Evolutionary conservation across 192 early-diverging fungal species (phyloP).

Genomic region (Coemansia reversa): DNA sequence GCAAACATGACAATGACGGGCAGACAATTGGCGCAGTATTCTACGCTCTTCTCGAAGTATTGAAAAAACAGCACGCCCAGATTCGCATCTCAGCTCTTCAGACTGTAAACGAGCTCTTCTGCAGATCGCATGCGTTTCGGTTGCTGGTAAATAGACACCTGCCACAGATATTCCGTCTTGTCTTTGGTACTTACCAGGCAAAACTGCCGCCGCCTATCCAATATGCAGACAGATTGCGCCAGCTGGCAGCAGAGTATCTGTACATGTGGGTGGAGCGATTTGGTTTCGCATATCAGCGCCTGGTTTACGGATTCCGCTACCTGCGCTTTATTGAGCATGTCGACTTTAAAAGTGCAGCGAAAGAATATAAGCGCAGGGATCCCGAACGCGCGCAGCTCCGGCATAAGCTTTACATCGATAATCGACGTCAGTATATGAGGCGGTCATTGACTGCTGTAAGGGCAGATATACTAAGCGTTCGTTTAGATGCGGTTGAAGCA

Average conservation of each 20-base stretch:
- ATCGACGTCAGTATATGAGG: conserved; percentile 29
- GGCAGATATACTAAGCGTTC: conserved; percentile 16
- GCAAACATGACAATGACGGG: conserved; percentile 14
- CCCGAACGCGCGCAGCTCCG: conserved; percentile 10
- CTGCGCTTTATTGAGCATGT: conserved; percentile 47
- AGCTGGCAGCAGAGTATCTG: conserved; percentile 51
- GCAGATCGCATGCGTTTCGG: conserved; percentile 66
- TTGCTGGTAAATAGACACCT: conserved; percentile 53
- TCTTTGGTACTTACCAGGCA: conserved; percentile 59
- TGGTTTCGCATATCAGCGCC: conserved; percentile 56
- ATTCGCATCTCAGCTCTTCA: conserved; percentile 64
- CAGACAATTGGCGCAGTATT: conserved; percentile 2
- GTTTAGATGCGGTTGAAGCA: conserved; percentile 4
- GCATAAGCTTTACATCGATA: not conserved
- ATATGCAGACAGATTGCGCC: conserved; percentile 55
- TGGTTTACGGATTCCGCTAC: conserved; percentile 61
- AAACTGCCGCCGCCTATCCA: conserved; percentile 55
- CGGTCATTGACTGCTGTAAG: conserved; percentile 22
- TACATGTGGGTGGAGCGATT: conserved; percentile 62
- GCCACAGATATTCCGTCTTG: conserved; percentile 57
- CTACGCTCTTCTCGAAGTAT: conserved; percentile 4
- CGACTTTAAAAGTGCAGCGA: conserved; percentile 22
- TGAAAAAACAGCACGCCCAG: conserved; percentile 45
- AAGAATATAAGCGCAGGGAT: conserved; percentile 15
- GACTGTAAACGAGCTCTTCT: conserved; percentile 60